phyloP scores from a whole-genome alignment of 805 yeast species.

The Soucietia sequanensis region DNA sequence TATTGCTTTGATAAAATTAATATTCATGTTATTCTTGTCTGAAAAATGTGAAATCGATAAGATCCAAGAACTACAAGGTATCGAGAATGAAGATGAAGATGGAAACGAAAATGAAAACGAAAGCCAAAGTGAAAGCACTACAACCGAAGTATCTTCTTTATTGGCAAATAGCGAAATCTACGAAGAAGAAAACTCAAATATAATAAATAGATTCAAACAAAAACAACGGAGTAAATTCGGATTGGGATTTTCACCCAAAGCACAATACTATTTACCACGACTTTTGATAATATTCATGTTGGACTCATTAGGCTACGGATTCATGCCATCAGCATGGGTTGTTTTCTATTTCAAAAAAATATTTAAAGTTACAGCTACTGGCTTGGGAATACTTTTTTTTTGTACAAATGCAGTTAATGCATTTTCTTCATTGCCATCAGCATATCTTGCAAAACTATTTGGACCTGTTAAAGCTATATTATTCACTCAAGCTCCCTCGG shows the following conservation, averaged over 20 bases:
- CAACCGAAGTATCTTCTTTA: slow-evolving; percentile 6
- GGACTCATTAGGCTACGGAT: slow-evolving; percentile 86
- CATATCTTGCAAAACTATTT: slow-evolving; percentile 56
- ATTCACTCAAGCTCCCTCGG: slow-evolving; percentile 76
- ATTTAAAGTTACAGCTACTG: slow-evolving; percentile 53
- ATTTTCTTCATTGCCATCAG: slow-evolving; percentile 74
- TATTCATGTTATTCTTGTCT: slow-evolving; percentile 50
- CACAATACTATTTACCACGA: slow-evolving; percentile 44
- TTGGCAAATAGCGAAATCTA: slow-evolving; percentile 6
- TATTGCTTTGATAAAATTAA: slow-evolving; percentile 52
- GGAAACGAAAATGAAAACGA: slow-evolving; percentile 16
- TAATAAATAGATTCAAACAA: not conserved
- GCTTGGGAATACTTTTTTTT: slow-evolving; percentile 69
- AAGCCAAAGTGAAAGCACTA: slow-evolving; percentile 5
- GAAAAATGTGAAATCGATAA: slow-evolving; percentile 47
- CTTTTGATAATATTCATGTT: slow-evolving; percentile 67
- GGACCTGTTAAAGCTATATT: slow-evolving; percentile 83
- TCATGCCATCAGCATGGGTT: slow-evolving; percentile 87
- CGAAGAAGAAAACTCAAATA: slow-evolving; percentile 5
- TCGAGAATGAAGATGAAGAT: slow-evolving; percentile 16
- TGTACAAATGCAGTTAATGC: slow-evolving; percentile 61
- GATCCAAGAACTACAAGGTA: slow-evolving; percentile 13
- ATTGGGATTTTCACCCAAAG: slow-evolving; percentile 40
- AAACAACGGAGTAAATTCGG: slow-evolving; percentile 15
- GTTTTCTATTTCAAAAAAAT: slow-evolving; percentile 71